Evolutionary conservation across 2,329 filamentous ascomycete species (phyloP), one percentile per base, ranked within the genome.

Genomic region (Sphaerostilbella broomeana): DNA sequence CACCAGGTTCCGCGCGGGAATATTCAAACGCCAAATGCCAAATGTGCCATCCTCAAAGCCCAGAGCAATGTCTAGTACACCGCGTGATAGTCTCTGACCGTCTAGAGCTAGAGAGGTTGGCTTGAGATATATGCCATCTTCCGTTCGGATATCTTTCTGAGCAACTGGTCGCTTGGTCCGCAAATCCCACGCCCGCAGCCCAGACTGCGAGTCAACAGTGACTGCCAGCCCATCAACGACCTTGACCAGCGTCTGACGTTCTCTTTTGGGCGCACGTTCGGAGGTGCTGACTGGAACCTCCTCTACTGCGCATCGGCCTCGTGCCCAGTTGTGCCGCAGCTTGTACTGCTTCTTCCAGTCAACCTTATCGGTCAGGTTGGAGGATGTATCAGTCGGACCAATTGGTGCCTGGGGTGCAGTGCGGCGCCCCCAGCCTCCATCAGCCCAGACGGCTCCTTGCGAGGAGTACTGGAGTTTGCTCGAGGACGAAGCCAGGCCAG

Each of bases 331-430:
- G 57, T 95, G 84, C 31, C 86, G 75, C 35, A 95, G 69, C 53
- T 83, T 86, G 62, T 94, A 97, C 53, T 92, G 84, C 45, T 77
- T 75, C 66, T 94, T 94, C 89, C 89, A 95, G 55, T 92, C 77
- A 16, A 83, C 70, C 6, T 75, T 55, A 16, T 53, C 50, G 6
- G 38, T 32, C 13, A 45, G 25, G 16, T 37, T 32, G 16, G 22
- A 31, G 11, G 38, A 35, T 7, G 43, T 48, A 43, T 73, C 68
- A 25, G 73, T 67, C 46, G 83, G 76, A 35, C 79, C 74, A 1
- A 65, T 60, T 43, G 65, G 55, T 12, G 67, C 26, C 15, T 28
- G 32, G n/a, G 37, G 32, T 21, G 40, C 67, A 12, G 66, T 64
- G 29, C 59, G 51, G 25, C 68, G 55, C 2, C 69, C 66, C 49